Evolutionary conservation across 2,329 filamentous ascomycete species (phyloP).

Genomic region (Podosphaera fusca): DNA sequence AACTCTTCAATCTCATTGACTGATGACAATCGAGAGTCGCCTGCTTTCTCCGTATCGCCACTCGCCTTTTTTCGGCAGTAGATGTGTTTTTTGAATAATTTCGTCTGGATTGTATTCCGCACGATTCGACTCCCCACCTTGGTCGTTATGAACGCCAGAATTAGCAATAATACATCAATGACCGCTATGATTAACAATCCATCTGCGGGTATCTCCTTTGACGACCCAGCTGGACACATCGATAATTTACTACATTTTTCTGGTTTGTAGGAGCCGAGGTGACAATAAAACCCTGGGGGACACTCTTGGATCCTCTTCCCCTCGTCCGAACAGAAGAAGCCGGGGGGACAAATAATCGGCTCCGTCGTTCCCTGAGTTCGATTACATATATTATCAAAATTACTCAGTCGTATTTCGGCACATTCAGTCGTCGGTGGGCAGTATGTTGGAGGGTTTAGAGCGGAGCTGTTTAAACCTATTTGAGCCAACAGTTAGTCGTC

Average conservation of each 20-base stretch:
- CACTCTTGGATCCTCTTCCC: conserved; percentile 22
- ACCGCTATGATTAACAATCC: not conserved
- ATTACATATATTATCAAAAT: not conserved
- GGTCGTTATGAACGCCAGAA: conserved; percentile 20
- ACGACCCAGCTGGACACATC: conserved; percentile 22
- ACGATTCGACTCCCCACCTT: conserved; percentile 20
- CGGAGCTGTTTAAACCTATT: conserved; percentile 8
- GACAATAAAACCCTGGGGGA: conserved; percentile 27
- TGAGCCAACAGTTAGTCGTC: not conserved
- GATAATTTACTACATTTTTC: conserved; percentile 25
- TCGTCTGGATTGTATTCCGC: conserved; percentile 15
- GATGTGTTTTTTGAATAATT: conserved; percentile 13
- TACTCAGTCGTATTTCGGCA: conserved; percentile 4
- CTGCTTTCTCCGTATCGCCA: not conserved
- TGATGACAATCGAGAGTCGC: not conserved
- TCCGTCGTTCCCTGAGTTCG: conserved; percentile 2
- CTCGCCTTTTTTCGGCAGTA: not conserved
- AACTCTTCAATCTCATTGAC: conserved; percentile 11
- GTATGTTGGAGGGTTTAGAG: conserved; percentile 7
- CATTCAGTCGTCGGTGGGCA: conserved; percentile 9
- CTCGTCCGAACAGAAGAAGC: conserved; percentile 19
- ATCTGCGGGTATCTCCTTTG: conserved; percentile 18
- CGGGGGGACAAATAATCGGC: conserved; percentile 2
- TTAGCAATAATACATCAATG: conserved; percentile 18
- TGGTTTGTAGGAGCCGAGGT: conserved; percentile 24